Evolutionary conservation across 345 rosid species (phyloP).

Genomic region (Aquilaria malaccensis): DNA sequence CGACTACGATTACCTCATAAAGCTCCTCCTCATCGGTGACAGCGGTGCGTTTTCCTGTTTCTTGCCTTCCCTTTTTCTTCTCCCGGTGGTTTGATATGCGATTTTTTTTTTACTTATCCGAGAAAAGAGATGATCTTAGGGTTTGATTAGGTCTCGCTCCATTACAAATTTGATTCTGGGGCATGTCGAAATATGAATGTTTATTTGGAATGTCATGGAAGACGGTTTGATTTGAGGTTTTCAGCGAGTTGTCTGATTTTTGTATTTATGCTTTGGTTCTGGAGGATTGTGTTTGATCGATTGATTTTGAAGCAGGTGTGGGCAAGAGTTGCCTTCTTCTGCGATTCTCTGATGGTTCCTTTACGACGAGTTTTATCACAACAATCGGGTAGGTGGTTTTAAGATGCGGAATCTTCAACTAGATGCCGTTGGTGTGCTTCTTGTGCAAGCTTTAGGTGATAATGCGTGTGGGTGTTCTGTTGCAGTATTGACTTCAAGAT

Average conservation of each 20-base stretch:
- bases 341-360: constrained; percentile 92
- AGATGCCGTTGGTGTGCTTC: neutral
- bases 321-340: constrained; percentile 96
- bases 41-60: constrained; percentile 38
- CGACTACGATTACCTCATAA: constrained; percentile 68
- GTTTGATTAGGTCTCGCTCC: neutral
- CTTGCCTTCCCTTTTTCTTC: neutral
- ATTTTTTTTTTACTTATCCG: neutral
- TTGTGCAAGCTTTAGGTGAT: neutral
- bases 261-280: neutral
- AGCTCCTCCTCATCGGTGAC: constrained; percentile 70
- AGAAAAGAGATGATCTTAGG: neutral
- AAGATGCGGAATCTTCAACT: neutral
- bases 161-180: neutral
- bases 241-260: neutral
- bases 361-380: constrained; percentile 94
- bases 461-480: constrained; percentile 9
- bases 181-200: neutral
- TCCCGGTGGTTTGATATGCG: constrained; percentile 7
- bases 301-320: constrained; percentile 41
- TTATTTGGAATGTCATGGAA: neutral
- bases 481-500: constrained; percentile 94
- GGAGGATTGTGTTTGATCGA: constrained; percentile 1
- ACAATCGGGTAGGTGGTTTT: constrained; percentile 69
- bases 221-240: neutral